Evolutionary conservation across 2,329 filamentous ascomycete species (phyloP).

Genomic region (Colletotrichum incanum): DNA sequence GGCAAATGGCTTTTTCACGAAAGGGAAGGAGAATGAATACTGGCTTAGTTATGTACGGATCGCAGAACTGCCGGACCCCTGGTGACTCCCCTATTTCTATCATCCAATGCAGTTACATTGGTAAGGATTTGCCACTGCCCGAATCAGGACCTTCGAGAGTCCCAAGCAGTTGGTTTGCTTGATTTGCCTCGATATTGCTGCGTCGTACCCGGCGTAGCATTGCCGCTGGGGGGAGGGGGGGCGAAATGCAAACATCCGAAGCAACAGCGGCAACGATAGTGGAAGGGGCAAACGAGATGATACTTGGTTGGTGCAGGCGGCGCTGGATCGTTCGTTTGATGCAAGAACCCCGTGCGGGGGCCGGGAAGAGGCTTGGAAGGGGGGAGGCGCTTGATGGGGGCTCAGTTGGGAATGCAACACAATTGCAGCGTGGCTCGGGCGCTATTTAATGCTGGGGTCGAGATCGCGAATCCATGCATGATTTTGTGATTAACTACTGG

Average conservation of each 20-base stretch:
- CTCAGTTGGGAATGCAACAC: neutral
- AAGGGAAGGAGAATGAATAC: neutral
- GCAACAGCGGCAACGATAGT: neutral
- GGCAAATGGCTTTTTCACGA: constrained; percentile 10
- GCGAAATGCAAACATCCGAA: neutral
- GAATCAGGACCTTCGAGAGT: neutral
- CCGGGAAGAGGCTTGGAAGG: constrained; percentile 9
- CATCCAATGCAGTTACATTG: neutral
- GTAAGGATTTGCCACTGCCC: neutral
- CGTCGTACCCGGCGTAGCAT: constrained; percentile 17
- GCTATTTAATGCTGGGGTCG: neutral
- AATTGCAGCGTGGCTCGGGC: neutral
- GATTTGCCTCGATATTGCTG: neutral
- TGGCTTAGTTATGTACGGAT: neutral
- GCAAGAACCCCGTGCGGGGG: constrained; percentile 18
- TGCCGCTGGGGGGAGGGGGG: neutral
- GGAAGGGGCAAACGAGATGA: constrained; percentile 13
- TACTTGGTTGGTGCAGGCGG: constrained; percentile 8
- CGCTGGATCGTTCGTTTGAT: constrained; percentile 22
- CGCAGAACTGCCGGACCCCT: neutral
- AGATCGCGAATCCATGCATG: neutral
- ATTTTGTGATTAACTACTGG: neutral
- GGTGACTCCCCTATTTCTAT: neutral
- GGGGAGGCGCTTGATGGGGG: neutral
- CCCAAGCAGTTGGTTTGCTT: neutral